Evolutionary conservation across 176 grass and related monocot species (phyloP).

Genomic region (Avena atlantica): DNA sequence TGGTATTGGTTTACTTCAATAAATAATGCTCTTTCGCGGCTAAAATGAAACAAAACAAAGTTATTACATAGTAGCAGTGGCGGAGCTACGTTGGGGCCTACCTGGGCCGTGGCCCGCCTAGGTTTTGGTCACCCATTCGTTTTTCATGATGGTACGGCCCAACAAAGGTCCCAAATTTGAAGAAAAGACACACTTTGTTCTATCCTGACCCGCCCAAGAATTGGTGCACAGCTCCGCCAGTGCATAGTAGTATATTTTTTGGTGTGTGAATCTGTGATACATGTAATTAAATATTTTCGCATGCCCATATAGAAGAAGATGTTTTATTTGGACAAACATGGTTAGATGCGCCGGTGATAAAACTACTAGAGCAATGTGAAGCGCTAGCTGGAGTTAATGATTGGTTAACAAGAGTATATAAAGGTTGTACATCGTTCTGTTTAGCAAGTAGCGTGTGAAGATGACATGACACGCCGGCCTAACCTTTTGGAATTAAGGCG

Average conservation of each 20-base stretch:
- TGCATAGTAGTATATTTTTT: neutral
- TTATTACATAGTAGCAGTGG: too few relatives aligned
- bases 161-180: too few relatives aligned
- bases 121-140: too few relatives aligned
- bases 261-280: neutral
- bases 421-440: neutral
- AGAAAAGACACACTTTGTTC: too few relatives aligned
- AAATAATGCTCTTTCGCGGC: too few relatives aligned
- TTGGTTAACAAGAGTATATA: slow-evolving; percentile 28
- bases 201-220: too few relatives aligned
- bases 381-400: slow-evolving; percentile 2
- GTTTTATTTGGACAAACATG: neutral
- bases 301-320: neutral
- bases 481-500: slow-evolving; percentile 31
- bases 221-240: too few relatives aligned
- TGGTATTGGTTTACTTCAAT: too few relatives aligned
- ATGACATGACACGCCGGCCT: slow-evolving; percentile 36
- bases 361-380: neutral
- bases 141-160: too few relatives aligned
- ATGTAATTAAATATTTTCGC: neutral
- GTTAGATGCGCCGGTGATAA: slow-evolving; percentile 3
- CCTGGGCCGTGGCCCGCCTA: too few relatives aligned
- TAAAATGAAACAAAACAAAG: too few relatives aligned
- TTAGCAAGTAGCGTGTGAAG: neutral
- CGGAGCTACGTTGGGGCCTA: too few relatives aligned